Conservation (phyloP, 2,329 filamentous ascomycete genomes). For the Phialemoniopsis sp. region DNA sequence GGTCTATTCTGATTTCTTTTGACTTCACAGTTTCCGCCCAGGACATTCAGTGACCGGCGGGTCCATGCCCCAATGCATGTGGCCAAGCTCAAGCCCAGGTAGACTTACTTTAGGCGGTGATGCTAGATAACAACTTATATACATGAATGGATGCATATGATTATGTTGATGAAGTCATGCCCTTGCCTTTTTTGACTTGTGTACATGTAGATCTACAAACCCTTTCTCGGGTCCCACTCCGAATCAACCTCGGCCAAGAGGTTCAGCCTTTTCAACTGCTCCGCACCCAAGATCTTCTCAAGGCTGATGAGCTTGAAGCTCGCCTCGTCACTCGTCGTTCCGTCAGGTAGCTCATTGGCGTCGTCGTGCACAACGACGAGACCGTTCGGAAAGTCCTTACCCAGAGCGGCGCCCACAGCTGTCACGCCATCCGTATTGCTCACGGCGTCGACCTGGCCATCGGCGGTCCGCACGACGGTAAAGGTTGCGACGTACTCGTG, state of each 20-base stretch:
- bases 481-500: constrained; percentile 46
- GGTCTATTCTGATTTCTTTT: too few species aligned
- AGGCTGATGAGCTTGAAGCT: constrained; percentile 46
- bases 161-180: too few species aligned
- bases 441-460: constrained; percentile 40
- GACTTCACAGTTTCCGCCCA: too few species aligned
- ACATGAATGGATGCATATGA: too few species aligned
- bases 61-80: too few species aligned
- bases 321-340: constrained; percentile 38
- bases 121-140: too few species aligned
- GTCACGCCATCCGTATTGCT: constrained; percentile 49
- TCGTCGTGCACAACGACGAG: constrained; percentile 50
- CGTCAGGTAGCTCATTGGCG: constrained; percentile 42
- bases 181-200: too few species aligned
- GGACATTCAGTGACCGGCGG: too few species aligned
- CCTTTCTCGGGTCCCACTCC: constrained; percentile 29
- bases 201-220: too few species aligned
- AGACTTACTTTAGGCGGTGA: too few species aligned
- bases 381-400: constrained; percentile 34
- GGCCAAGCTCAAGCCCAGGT: too few species aligned
- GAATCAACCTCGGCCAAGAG: constrained; percentile 28
- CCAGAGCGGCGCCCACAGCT: constrained; percentile 38
- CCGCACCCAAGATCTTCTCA: constrained; percentile 29
- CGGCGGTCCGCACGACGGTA: constrained; percentile 34
- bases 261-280: constrained; percentile 15